phyloP scores from a whole-genome alignment of 169 alveolate species.

The Eimeria nieschulzi region DNA sequence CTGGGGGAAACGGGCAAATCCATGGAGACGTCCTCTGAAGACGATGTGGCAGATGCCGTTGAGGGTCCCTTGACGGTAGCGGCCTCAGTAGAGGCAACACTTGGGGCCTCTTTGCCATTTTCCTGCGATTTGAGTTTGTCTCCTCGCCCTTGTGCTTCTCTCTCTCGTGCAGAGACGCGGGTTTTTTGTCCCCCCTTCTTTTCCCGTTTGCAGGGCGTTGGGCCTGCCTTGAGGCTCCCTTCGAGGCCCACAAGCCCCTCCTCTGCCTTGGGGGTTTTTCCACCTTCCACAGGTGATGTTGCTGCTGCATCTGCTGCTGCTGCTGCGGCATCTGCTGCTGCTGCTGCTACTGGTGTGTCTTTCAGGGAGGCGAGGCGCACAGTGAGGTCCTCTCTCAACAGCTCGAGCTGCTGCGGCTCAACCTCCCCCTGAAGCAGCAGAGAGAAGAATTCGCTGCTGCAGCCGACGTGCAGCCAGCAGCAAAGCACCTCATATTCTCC shows the following conservation, averaged over 20 bases:
- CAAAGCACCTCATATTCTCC: conserved; percentile 76
- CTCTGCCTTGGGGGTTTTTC: conserved; percentile 40
- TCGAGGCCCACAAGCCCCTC: neutral
- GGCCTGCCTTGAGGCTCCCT: neutral
- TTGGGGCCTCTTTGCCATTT: conserved; percentile 6
- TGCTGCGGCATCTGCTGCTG: neutral
- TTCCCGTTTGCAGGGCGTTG: neutral
- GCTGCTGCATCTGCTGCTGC: conserved; percentile 7
- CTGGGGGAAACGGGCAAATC: neutral
- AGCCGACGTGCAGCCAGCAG: conserved; percentile 77
- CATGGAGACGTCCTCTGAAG: conserved; percentile 2
- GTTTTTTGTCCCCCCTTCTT: conserved; percentile 5
- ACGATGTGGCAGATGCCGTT: conserved; percentile 35
- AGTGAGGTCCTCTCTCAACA: conserved; percentile 14
- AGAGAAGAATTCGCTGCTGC: conserved; percentile 60
- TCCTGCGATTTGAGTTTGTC: conserved; percentile 1
- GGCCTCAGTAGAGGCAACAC: conserved; percentile 26
- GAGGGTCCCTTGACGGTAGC: conserved; percentile 9
- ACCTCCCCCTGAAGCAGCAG: conserved; percentile 11
- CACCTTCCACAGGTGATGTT: neutral
- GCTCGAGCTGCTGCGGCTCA: neutral
- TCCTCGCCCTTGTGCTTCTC: neutral
- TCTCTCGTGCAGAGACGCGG: neutral
- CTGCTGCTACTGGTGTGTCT: neutral
- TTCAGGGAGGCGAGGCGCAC: conserved; percentile 8